phyloP scores from a whole-genome alignment of 2,329 filamentous ascomycete species.

The Sclerotinia sclerotiorum region DNA sequence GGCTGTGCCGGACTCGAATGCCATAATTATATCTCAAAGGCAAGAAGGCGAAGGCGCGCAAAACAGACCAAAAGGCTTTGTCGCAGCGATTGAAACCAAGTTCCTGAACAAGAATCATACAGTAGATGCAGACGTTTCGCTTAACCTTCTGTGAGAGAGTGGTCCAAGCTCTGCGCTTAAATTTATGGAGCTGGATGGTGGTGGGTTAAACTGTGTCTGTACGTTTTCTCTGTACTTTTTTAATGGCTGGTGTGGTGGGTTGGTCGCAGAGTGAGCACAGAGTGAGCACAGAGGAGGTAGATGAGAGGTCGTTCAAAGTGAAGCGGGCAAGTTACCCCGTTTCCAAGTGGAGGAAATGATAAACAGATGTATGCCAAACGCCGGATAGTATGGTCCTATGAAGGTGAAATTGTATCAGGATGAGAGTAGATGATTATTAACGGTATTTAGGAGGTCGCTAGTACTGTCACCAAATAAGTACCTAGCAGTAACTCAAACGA shows the following conservation, averaged over 20 bases:
- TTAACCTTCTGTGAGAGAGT: conserved; percentile 20
- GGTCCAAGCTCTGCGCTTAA: conserved; percentile 25
- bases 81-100: conserved; percentile 22
- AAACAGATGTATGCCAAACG: background rate
- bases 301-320: background rate
- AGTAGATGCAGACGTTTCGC: conserved; percentile 24
- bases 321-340: background rate
- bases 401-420: conserved; percentile 19
- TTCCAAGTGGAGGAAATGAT: background rate
- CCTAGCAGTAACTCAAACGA: conserved; percentile 3
- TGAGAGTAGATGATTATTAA: background rate
- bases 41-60: conserved; percentile 18
- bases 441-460: background rate
- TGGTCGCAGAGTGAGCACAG: background rate
- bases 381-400: background rate
- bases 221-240: background rate
- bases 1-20: conserved; percentile 64
- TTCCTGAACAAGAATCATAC: conserved; percentile 21
- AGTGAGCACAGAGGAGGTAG: background rate
- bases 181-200: conserved; percentile 1
- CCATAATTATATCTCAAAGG: conserved; percentile 41
- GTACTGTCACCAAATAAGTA: background rate
- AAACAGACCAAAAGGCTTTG: conserved; percentile 18
- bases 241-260: background rate
- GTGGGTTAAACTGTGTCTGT: background rate